phyloP scores from a whole-genome alignment of 805 yeast species.

The Saccharomycopsis lassenensis region DNA sequence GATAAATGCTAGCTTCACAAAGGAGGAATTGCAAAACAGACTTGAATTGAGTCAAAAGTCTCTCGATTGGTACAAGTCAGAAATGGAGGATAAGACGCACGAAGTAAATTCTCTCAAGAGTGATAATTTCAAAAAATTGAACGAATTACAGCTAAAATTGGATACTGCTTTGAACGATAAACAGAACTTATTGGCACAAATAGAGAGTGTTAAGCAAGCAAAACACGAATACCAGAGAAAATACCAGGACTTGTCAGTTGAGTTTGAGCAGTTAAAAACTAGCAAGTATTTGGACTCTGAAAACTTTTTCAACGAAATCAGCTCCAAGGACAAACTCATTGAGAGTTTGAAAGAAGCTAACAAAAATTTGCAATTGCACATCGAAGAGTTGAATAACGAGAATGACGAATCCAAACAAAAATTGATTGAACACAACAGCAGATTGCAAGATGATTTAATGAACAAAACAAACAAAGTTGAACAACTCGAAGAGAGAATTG shows the following conservation, averaged over 20 bases:
- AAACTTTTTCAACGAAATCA: constrained; percentile 44
- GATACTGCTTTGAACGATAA: constrained; percentile 2
- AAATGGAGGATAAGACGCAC: constrained; percentile 22
- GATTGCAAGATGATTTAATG: too few species aligned
- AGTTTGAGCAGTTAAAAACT: constrained; percentile 38
- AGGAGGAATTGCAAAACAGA: constrained; percentile 22
- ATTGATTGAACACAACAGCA: too few species aligned
- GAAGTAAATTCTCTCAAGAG: too few species aligned
- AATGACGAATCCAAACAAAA: constrained; percentile 27
- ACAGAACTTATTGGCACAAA: background rate
- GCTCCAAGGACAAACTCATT: constrained; percentile 49
- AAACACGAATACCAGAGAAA: constrained; percentile 26
- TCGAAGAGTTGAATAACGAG: constrained; percentile 40
- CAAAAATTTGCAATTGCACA: constrained; percentile 40
- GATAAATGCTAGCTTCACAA: constrained; percentile 22
- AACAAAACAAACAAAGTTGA: constrained; percentile 1
- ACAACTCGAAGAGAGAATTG: constrained; percentile 1
- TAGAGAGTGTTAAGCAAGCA: constrained; percentile 1
- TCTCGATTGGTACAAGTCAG: constrained; percentile 24
- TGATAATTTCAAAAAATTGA: constrained; percentile 23
- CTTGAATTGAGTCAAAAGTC: constrained; percentile 24
- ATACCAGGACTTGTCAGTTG: constrained; percentile 33
- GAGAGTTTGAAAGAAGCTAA: constrained; percentile 45
- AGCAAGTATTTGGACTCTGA: constrained; percentile 33
- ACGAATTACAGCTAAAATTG: constrained; percentile 1